Evolutionary conservation across 2,329 filamentous ascomycete species (phyloP).

Genomic region (Cucurbitaria berberidis): DNA sequence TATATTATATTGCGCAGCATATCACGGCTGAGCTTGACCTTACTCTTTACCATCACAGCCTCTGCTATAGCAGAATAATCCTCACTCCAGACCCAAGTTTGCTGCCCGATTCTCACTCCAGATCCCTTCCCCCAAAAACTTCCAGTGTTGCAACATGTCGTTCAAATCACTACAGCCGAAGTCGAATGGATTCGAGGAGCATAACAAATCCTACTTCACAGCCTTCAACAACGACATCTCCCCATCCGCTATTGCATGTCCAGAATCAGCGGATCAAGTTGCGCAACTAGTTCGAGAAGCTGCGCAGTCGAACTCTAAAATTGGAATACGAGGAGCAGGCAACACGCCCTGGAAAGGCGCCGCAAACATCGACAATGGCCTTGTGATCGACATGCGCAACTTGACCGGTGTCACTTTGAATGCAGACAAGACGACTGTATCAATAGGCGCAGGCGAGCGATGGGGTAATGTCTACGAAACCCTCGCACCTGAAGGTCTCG

Average conservation of each 20-base stretch:
- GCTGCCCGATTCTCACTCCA: neutral
- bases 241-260: neutral
- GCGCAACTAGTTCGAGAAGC: neutral
- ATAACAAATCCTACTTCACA: conserved; percentile 5
- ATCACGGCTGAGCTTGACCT: neutral
- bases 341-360: conserved; percentile 32
- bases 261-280: neutral
- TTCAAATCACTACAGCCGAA: neutral
- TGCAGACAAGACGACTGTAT: conserved; percentile 22
- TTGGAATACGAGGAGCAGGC: conserved; percentile 4
- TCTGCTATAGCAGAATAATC: neutral
- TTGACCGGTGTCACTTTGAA: conserved; percentile 30
- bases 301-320: neutral
- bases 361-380: conserved; percentile 35
- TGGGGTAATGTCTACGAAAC: conserved; percentile 31
- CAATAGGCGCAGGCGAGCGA: conserved; percentile 30
- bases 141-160: neutral
- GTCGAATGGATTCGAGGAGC: neutral
- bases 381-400: conserved; percentile 36
- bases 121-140: neutral
- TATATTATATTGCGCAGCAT: neutral
- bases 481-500: conserved; percentile 28
- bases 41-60: neutral
- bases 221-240: conserved; percentile 1
- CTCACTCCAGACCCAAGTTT: neutral